These are phyloP conservation scores for Ophiostoma montium DNA, from an alignment of 2,329 filamentous ascomycete genomes.

Conservation along the genomic window DNA sequence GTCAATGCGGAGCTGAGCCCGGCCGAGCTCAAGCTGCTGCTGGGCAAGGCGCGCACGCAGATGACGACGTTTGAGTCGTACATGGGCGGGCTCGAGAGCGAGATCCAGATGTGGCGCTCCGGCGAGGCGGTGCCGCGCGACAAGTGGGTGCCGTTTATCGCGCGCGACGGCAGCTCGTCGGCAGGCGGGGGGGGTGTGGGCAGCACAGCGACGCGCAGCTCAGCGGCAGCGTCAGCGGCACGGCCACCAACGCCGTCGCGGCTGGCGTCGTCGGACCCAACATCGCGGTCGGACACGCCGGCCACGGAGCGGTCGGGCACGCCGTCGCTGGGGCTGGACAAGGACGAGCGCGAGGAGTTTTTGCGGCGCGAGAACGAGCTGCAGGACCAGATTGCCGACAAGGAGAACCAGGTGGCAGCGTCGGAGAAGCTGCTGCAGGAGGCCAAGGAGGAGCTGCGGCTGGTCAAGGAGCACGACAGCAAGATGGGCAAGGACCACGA, in stretches of 20 bases:
- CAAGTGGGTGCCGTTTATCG: conserved; percentile 60
- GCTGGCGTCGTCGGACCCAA: no score
- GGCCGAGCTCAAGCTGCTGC: conserved; percentile 79
- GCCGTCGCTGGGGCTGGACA: conserved; percentile 76
- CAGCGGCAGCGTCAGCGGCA: conserved; percentile 21
- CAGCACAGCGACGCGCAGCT: no score
- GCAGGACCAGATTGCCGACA: conserved; percentile 90
- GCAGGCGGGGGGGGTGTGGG: no score
- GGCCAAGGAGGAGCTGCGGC: conserved; percentile 70
- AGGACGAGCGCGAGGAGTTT: conserved; percentile 95
- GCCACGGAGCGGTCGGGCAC: conserved; percentile 68
- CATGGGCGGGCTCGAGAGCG: conserved; percentile 67
- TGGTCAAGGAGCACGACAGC: conserved; percentile 73
- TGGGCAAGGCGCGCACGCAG: conserved; percentile 85
- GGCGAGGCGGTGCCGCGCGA: conserved; percentile 85
- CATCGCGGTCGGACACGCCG: no score
- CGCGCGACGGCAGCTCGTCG: conserved; percentile 37
- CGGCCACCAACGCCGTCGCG: conserved; percentile 40
- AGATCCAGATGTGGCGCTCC: conserved; percentile 74
- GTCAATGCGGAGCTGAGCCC: conserved; percentile 97
- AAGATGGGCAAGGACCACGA: conserved; percentile 85
- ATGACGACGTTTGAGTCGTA: conserved; percentile 81
- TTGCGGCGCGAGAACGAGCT: conserved; percentile 89
- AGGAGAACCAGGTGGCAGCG: conserved; percentile 65
- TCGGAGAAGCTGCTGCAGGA: conserved; percentile 71